Evolutionary conservation across 2,329 filamentous ascomycete species (phyloP), one percentile per base, ranked within the genome.

Genomic region (Pezicula rhizophila): DNA sequence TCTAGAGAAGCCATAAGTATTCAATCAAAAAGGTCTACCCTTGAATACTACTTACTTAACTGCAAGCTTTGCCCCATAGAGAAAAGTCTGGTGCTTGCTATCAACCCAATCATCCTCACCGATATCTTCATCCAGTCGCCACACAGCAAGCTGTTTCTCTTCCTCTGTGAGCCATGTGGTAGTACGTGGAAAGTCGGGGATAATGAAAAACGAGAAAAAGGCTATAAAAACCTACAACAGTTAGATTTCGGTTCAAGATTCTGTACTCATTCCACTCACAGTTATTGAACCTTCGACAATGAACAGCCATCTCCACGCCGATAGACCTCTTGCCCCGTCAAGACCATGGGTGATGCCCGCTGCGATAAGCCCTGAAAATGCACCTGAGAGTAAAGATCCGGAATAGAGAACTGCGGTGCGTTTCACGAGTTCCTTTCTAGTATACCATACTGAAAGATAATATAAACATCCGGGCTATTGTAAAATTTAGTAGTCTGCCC

Each of bases 281-380:
- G 83, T 87, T 52, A 84, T 73, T 15, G 73, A 70, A 23, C 84
- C 84, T 62, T 87, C 82, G 38, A 87, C 79, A 45, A 87, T 79
- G 66, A 85, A 85, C 0, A 85, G 67, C 75, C 76, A 82, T 14
- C 80, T 70, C 82, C 74, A 87, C 2, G 79, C 79, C 1, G 70
- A 66, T 3, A 81, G 66, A 0, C 80, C 82, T 10, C 66, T 66
- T 1, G 65, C 66, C 2, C 76, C 72, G 48, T 83, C 73, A 70
- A 89, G 76, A 42, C 82, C 79, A 17, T 70, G 67, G 0, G 78
- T 80, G 47, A 89, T 85, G 6, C 83, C 79, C 0, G 77, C 77
- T 1, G 76, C 72, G 25, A 82, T 75, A 7, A 82, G 64, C 2
- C 82, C 84, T 0, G 81, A 84, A 59, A 88, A 87, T 1, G 84